These are phyloP conservation scores for Volutella citrinella DNA, from an alignment of 2,329 filamentous ascomycete genomes.

Conservation along the genomic window DNA sequence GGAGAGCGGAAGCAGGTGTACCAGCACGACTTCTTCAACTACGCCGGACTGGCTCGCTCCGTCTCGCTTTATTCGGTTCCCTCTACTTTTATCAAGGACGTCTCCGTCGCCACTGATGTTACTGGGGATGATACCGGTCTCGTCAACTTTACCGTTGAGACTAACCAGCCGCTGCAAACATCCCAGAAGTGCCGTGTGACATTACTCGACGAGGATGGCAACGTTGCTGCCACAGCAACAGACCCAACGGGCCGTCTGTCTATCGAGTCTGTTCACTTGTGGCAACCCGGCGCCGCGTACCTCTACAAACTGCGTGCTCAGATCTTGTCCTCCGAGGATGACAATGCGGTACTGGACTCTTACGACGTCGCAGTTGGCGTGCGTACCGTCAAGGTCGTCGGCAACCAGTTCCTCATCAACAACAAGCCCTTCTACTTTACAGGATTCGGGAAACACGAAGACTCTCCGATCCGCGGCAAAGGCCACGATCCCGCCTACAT, in stretches of 20 bases:
- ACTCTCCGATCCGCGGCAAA: slow-evolving; percentile 11
- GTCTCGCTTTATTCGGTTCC: slow-evolving; percentile 8
- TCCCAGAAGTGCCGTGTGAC: background rate
- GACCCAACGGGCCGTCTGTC: background rate
- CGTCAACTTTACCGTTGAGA: slow-evolving; percentile 4
- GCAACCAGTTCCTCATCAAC: slow-evolving; percentile 13
- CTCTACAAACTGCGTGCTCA: slow-evolving; percentile 8
- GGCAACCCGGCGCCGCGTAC: slow-evolving; percentile 13
- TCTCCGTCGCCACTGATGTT: slow-evolving; percentile 6
- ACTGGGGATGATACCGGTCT: background rate
- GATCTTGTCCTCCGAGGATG: slow-evolving; percentile 5
- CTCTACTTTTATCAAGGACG: slow-evolving; percentile 4
- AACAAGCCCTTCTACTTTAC: slow-evolving; percentile 14
- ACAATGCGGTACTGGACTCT: slow-evolving; percentile 1
- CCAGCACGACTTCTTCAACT: slow-evolving; percentile 17
- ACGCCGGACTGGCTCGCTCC: slow-evolving; percentile 10
- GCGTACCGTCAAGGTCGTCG: slow-evolving; percentile 6
- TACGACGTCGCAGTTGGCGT: slow-evolving; percentile 10
- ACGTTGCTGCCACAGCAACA: background rate
- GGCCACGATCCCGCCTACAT: slow-evolving; percentile 11
- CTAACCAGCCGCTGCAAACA: background rate
- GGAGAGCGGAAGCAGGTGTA: slow-evolving; percentile 13
- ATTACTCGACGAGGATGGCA: slow-evolving; percentile 7
- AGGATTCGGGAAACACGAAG: slow-evolving; percentile 14
- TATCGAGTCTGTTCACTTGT: slow-evolving; percentile 6